Base-by-base conservation (phyloP, 768 basidiomycete species). In the Zangia roseola region DNA sequence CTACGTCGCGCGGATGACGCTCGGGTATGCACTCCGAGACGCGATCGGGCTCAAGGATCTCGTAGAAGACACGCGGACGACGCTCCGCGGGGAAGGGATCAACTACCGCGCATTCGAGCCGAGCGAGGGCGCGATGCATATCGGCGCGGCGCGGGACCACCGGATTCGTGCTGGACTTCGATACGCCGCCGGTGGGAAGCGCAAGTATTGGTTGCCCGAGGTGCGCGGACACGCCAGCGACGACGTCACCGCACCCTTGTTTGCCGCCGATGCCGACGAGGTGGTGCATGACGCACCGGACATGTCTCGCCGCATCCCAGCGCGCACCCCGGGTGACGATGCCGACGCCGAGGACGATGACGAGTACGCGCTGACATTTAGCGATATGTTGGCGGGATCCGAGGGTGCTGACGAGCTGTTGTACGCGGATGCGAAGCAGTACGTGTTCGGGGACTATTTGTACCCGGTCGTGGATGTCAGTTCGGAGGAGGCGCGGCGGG, bases 81-180 rank as follows among this genome's bases (percentile, higher is more conserved):
- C 95, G 0, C 70, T 97, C 10, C 79, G 80, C 23, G 95, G 95
- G 10, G 80, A 88, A 57, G 91, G 94, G 4, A 93, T 97, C 80
- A 90, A 91, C 49, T 99, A 99, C 69, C 86, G 93, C 40, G 89
- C 90, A 47, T 99, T 95, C 64, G 97, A 99, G 63, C 95, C 97
- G 3, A 91, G 88, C 34, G 94, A 97, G 63, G 94, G 94, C 2
- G 82, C 81, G 52, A 85, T 98, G 67, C 95, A 99, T 61, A 83
- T 92, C 52, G 97, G 95, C 31, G 77, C 77, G 2, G 94, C 90
- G 0, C 76, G 94, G 28, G 92, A 92, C 44, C 76, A 86, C 31
- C 78, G 97, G 3, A 95, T 98, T 47, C 77, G 86, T 36, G 97
- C 97, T 0, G 97, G 97, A 1, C 73, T 99, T 31, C 79, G 97